phyloP scores from a whole-genome alignment of 257 asterid species.

The Henckelia pumila region DNA sequence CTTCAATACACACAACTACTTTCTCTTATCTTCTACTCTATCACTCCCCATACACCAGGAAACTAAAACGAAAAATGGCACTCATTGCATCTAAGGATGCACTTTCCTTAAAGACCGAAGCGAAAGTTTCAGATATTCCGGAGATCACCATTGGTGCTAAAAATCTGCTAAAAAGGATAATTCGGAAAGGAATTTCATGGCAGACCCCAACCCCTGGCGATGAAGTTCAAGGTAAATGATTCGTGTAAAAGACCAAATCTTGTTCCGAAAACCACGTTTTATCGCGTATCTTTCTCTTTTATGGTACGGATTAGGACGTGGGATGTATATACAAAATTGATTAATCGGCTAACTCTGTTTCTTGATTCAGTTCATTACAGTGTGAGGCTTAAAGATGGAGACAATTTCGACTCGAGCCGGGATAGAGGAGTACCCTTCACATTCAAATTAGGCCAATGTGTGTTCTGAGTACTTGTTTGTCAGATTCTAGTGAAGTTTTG shows the following conservation, averaged over 20 bases:
- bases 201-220: slow-evolving; percentile 63
- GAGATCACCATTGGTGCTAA: slow-evolving; percentile 32
- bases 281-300: too few relatives aligned
- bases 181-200: slow-evolving; percentile 52
- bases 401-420: slow-evolving; percentile 45
- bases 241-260: background rate
- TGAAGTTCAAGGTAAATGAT: slow-evolving; percentile 49
- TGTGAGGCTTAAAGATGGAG: slow-evolving; percentile 44
- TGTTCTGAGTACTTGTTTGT: too few relatives aligned
- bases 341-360: slow-evolving; percentile 6
- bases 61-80: background rate
- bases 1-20: slow-evolving; percentile 19
- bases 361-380: slow-evolving; percentile 53
- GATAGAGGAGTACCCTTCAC: slow-evolving; percentile 41
- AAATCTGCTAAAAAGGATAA: slow-evolving; percentile 41
- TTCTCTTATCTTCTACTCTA: slow-evolving; percentile 22
- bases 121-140: slow-evolving; percentile 6
- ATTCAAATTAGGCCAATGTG: slow-evolving; percentile 67
- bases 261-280: background rate
- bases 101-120: slow-evolving; percentile 16
- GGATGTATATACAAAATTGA: background rate
- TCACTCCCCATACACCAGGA: background rate
- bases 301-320: too few relatives aligned
- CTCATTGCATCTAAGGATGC: slow-evolving; percentile 6
- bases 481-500: too few relatives aligned